Evolutionary conservation across 345 rosid genomes (phyloP), one percentile per base, ranked within the genome.

Genomic region (Erysimum cheiranthoides): DNA sequence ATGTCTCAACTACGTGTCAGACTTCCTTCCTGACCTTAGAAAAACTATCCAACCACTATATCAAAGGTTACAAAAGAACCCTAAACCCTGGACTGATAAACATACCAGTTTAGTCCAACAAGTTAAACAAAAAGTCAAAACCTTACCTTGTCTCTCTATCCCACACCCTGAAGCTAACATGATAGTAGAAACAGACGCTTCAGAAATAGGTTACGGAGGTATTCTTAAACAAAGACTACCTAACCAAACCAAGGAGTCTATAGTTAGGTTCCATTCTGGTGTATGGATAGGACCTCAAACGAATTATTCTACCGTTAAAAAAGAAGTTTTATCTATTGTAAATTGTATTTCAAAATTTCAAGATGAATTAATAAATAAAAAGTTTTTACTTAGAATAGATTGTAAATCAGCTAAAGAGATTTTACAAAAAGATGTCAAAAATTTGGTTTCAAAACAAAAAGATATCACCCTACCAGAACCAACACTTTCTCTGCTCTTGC

Each of bases 311-410:
- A 35, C 45, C 0, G 14, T 35, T 0, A 58, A 16, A 35, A 35
- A 59, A 0, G 14, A 35, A 32, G 13, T 32, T 5, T 0, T 58
- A 5, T 58, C 62, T 1, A 58, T 58, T 0, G 40, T 34, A 0
- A 35, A 59, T 2, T 59, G 45, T 3, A 34, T 58, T 16, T 58
- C n/a, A 0, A 35, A 60, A 38, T 60, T 60, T 5, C 46, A 60
- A 36, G 46, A 60, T 1, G 46, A 36, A 10, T 38, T 61, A 61
- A 61, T 61, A 6, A 61, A 61, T 6, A 53, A 27, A 53, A 53
- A 1, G 0, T 12, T 13, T 13, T 34, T 58, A n/a, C 2, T 58
- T 0, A 3, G 40, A 0, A 27, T 58, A n/a, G 62, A 58, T 1
- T 58, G 62, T 2, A 58, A n/a, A 1, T 58, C 42, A 14, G 42